Conservation (phyloP, 768 basidiomycete species). For the Calocybe cyanea region DNA sequence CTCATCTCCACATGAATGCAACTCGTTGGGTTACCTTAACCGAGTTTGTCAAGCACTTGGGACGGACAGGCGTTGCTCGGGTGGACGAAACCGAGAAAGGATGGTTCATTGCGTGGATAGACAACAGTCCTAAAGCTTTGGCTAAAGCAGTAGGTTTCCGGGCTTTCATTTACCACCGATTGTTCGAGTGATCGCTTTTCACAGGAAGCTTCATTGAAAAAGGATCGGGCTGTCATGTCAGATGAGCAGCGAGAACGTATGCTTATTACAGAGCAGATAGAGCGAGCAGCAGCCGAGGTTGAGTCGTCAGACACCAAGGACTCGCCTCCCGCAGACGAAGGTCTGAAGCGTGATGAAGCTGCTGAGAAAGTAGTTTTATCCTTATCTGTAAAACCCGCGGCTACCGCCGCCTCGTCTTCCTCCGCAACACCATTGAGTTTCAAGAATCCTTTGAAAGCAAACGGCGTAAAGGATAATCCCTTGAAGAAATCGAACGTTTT, state of each 20-base stretch:
- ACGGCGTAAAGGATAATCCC: conserved; percentile 65
- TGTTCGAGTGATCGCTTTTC: conserved; percentile 5
- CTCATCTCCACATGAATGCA: conserved; percentile 96
- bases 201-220: conserved; percentile 83
- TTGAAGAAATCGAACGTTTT: conserved; percentile 75
- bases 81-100: conserved; percentile 99
- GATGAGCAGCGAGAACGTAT: conserved; percentile 93
- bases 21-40: conserved; percentile 97
- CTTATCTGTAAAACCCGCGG: conserved; percentile 52
- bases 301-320: conserved; percentile 31
- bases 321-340: conserved; percentile 47
- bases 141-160: conserved; percentile 68
- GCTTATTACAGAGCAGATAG: conserved; percentile 91
- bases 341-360: conserved; percentile 68
- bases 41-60: conserved; percentile 91
- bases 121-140: conserved; percentile 91
- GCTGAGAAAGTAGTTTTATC: conserved; percentile 75
- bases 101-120: conserved; percentile 97
- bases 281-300: conserved; percentile 63
- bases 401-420: conserved; percentile 25
- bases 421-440: conserved; percentile 35
- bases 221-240: conserved; percentile 85
- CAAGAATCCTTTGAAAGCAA: conserved; percentile 66
- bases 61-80: conserved; percentile 77
- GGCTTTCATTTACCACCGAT: neutral